Conservation (phyloP, 192 early-diverging fungal species). For the Umbelopsis sp. region DNA sequence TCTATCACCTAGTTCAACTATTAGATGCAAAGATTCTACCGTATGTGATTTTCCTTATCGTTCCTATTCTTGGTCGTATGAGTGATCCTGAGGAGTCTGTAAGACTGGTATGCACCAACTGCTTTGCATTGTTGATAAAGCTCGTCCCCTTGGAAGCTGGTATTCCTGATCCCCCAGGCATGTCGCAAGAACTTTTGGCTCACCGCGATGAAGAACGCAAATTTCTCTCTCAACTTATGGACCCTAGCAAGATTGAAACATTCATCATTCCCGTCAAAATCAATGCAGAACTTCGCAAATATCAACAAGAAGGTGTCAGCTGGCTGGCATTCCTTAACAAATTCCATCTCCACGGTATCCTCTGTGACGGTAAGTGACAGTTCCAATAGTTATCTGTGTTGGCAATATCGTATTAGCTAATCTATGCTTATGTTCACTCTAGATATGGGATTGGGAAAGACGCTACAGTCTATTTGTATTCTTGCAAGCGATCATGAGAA, state of each 20-base stretch:
- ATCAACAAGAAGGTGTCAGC: slow-evolving; percentile 98
- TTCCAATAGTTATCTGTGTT: background rate
- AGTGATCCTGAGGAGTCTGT: slow-evolving; percentile 91
- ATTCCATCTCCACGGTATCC: slow-evolving; percentile 95
- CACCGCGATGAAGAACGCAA: slow-evolving; percentile 87
- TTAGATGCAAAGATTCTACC: slow-evolving; percentile 86
- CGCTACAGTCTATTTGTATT: slow-evolving; percentile 95
- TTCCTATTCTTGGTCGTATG: slow-evolving; percentile 96
- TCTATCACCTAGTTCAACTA: slow-evolving; percentile 77
- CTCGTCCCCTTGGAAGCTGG: slow-evolving; percentile 95
- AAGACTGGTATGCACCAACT: slow-evolving; percentile 87
- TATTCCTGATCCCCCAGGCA: slow-evolving; percentile 90
- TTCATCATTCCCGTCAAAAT: slow-evolving; percentile 87
- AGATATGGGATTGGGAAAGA: slow-evolving; percentile 99
- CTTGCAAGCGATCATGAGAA: slow-evolving; percentile 86
- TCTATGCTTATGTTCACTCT: background rate
- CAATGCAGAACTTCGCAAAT: slow-evolving; percentile 90
- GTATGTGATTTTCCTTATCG: slow-evolving; percentile 97
- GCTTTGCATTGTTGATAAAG: slow-evolving; percentile 95
- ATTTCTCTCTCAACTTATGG: slow-evolving; percentile 94
- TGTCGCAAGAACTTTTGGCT: slow-evolving; percentile 75
- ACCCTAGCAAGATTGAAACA: slow-evolving; percentile 83
- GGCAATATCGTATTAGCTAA: background rate
- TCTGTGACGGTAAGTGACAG: slow-evolving; percentile 80
- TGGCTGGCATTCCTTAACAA: slow-evolving; percentile 98